Percentiles rank a stretch among this genome's conserved stretches.
phyloP scores from a whole-genome alignment of 768 basidiomycete genomes.

The Austroboletus eburneus region DNA sequence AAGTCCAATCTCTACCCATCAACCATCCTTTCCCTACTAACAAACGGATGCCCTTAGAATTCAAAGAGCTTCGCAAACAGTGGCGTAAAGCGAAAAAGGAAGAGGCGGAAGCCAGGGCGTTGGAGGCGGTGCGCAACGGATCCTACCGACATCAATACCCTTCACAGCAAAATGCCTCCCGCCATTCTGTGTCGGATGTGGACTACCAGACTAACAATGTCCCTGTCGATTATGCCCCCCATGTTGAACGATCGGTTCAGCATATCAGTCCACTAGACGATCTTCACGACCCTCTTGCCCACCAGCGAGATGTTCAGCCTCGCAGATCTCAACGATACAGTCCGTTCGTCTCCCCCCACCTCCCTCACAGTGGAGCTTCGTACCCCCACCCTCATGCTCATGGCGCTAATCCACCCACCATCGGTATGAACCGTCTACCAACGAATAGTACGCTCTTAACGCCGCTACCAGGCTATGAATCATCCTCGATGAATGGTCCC shows the following conservation, averaged over 20 bases:
- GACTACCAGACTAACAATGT: slow-evolving; percentile 18
- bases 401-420: slow-evolving; percentile 14
- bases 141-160: slow-evolving; percentile 16
- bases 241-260: slow-evolving; percentile 18
- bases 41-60: slow-evolving; percentile 52
- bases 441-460: slow-evolving; percentile 67
- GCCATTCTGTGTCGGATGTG: slow-evolving; percentile 25
- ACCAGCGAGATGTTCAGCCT: slow-evolving; percentile 17
- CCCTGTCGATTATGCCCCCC: slow-evolving; percentile 24
- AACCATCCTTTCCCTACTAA: slow-evolving; percentile 6
- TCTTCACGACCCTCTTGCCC: slow-evolving; percentile 15
- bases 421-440: slow-evolving; percentile 43
- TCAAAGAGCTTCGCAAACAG: slow-evolving; percentile 94
- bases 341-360: slow-evolving; percentile 16
- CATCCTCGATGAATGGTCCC: slow-evolving; percentile 30
- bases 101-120: slow-evolving; percentile 29
- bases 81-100: slow-evolving; percentile 96
- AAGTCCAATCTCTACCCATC: slow-evolving; percentile 27
- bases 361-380: slow-evolving; percentile 11
- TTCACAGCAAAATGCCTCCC: slow-evolving; percentile 20
- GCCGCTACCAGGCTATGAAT: slow-evolving; percentile 59
- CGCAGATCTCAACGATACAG: slow-evolving; percentile 27
- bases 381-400: slow-evolving; percentile 27
- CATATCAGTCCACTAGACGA: slow-evolving; percentile 14
- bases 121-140: slow-evolving; percentile 13